Base-by-base conservation (phyloP, 805 yeast species). In the Komagataella phaffii region DNA sequence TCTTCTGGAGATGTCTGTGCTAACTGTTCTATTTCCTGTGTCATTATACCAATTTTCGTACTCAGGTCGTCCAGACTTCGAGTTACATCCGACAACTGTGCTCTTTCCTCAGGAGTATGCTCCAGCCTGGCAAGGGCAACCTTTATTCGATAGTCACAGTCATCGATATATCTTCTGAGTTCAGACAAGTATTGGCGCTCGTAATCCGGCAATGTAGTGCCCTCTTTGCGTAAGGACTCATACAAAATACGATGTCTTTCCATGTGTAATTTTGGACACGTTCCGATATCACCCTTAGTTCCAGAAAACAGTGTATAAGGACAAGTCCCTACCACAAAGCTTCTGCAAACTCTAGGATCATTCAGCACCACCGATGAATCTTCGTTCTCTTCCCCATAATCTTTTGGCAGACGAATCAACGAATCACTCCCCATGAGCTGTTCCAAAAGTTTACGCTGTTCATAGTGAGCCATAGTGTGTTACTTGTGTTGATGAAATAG, bases 271-370 rank as follows among this genome's bases (percentile, higher is more conserved):
- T 75, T 76, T 0, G 88, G 87, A 62, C 98, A 90, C 53, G 74
- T 74, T 1, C 96, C 96, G 55, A 86, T 66, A 61, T 85, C 87
- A 60, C 84, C 85, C 63, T 88, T 89, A 10, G 96, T 87, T 6
- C 88, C 87, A 10, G 74, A 74, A 60, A 90, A 86, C 48, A 89
- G 64, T 56, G 89, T 96, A 63, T 85, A 83, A 0, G 96, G 91
- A 58, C 98, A 90, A 7, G 78, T 76, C 0, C 93, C 96, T 14
- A 88, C 87, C n/a, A 90, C 64, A 62, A 82, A 90, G 17, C 85
- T 72, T 62, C 85, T 85, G 66, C 98, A 90, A 6, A 88, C 81
- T 47, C 79, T 70, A 12, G 79, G 73, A 51, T 80, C 83, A 43
- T 67, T 65, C 50, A 83, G 63, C 50, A 73, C 64, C 55, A 58